These are phyloP conservation scores for Phytophthora palmivora DNA, from an alignment of 352 stramenopile genomes.

Conservation along the genomic window DNA sequence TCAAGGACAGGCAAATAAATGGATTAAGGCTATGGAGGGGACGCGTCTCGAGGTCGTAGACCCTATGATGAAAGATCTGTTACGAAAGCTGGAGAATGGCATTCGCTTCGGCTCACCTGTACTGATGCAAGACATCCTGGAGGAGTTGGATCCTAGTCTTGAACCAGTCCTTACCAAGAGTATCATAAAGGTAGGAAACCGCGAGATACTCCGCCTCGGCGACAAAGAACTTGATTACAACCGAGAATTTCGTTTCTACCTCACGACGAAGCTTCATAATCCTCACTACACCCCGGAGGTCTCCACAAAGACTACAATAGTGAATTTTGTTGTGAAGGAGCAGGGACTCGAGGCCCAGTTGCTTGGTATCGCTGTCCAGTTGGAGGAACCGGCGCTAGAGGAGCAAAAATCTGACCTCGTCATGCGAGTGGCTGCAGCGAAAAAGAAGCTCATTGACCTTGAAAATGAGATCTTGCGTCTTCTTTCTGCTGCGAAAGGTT, in stretches of 20 bases:
- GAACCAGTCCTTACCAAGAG: conserved; percentile 95
- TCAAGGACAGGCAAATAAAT: conserved; percentile 96
- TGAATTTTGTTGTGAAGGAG: conserved; percentile 97
- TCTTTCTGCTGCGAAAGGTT: conserved; percentile 92
- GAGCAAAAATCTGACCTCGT: conserved; percentile 94
- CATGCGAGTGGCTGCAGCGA: conserved; percentile 91
- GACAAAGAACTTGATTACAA: conserved; percentile 98
- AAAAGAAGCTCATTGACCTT: conserved; percentile 95
- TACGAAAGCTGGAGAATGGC: conserved; percentile 94
- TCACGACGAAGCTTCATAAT: conserved; percentile 97
- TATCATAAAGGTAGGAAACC: conserved; percentile 94
- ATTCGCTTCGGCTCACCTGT: conserved; percentile 95
- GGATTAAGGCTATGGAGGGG: conserved; percentile 96
- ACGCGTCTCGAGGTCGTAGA: conserved; percentile 91
- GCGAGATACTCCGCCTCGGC: conserved; percentile 93
- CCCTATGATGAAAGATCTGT: conserved; percentile 95
- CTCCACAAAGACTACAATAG: conserved; percentile 95
- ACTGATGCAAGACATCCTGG: conserved; percentile 95
- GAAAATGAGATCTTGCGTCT: conserved; percentile 96
- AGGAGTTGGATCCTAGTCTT: conserved; percentile 95
- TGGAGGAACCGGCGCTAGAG: conserved; percentile 94
- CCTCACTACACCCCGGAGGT: conserved; percentile 96
- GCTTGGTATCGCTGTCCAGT: conserved; percentile 94
- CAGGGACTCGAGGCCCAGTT: conserved; percentile 95
- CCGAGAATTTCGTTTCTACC: conserved; percentile 94